These are phyloP conservation scores for Withania somnifera DNA, from an alignment of 305 asterid species.

Conservation along the genomic window DNA sequence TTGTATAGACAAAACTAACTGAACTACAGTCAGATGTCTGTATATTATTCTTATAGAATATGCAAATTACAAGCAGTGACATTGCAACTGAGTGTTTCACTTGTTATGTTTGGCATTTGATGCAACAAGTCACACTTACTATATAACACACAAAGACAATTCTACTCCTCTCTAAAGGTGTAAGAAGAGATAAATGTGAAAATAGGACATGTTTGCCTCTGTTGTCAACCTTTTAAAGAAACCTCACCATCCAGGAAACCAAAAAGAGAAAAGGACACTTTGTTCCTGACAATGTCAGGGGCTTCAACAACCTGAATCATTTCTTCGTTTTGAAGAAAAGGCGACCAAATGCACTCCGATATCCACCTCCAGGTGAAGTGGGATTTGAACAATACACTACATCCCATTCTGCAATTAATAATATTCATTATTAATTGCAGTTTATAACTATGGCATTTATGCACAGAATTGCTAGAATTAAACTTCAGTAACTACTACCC, in stretches of 20 bases:
- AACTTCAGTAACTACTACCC: neutral
- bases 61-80: neutral
- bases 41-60: neutral
- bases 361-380: conserved; percentile 91
- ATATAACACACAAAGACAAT: neutral
- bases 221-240: conserved; percentile 48
- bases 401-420: conserved; percentile 77
- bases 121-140: neutral
- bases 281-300: conserved; percentile 63
- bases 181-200: neutral
- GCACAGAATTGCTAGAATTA: neutral
- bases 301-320: conserved; percentile 88
- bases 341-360: conserved; percentile 70
- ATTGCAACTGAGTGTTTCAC: neutral
- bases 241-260: conserved; percentile 83
- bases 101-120: neutral
- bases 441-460: neutral
- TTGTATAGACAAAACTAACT: neutral
- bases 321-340: conserved; percentile 74
- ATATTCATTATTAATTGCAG: neutral
- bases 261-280: conserved; percentile 52
- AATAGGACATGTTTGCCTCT: neutral
- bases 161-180: neutral
- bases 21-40: no score
- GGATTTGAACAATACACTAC: conserved; percentile 83